Evolutionary conservation across 495 filamentous ascomycete species (phyloP), one percentile per base, ranked within the genome.

Genomic region (Usnea hakonensis): DNA sequence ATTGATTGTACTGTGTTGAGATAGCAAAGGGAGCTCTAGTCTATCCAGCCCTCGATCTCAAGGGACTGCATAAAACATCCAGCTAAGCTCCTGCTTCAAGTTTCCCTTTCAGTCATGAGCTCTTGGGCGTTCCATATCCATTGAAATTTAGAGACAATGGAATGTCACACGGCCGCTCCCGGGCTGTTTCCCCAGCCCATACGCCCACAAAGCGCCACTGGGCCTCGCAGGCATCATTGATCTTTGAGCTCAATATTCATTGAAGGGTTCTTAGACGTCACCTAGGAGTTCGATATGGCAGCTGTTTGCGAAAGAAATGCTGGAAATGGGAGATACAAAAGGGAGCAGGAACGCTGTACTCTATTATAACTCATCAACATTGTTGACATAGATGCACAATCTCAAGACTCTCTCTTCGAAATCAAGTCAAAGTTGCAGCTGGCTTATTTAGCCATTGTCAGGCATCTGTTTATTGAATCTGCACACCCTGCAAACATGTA

Each of bases 111-210:
- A 50, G 46, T 50, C 46, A 17, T 0, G 4, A 11, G 28, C 28
- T 21, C 21, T 23, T 37, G 3, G 19, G 35, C 33, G 16, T 57
- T 37, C 35, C 38, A 30, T 57, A 23, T 57, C 55, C 55, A 30
- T 57, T 21, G 33, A 57, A 30, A 19, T 32, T 52, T 52, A n/a
- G 23, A 32, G 48, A 52, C 48, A 52, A 52, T 52, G 48, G 48
- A 52, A 26, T 17, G 26, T 50, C 3, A 30, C 30, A 26, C 46
- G 48, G 19, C 48, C 32, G 48, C 48, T 30, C 28, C 28, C 48
- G 16, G 48, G 26, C 32, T 5, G 19, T 11, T 48, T 5, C 9
- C 23, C 17, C 21, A 48, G 44, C 21, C 26, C 26, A 33, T 52
- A 52, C 48, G 48, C 48, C 48, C 28, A 28, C 48, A 52, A 32